phyloP scores from a whole-genome alignment of 352 stramenopile genomes.

The Elongisporangium anandrum region DNA sequence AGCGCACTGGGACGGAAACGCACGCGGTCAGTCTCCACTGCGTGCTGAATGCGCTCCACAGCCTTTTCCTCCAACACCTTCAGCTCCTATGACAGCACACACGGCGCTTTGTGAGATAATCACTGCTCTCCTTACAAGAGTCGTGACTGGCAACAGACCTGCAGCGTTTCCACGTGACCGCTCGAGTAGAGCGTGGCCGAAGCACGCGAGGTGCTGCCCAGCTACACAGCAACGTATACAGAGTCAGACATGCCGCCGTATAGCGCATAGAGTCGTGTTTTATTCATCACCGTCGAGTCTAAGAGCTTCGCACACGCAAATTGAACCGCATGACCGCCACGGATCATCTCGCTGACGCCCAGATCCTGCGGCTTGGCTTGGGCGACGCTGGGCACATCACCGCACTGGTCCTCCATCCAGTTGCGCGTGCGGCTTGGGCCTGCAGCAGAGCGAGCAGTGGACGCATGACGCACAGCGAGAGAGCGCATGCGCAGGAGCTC shows the following conservation, averaged over 20 bases:
- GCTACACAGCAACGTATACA: conserved; percentile 8
- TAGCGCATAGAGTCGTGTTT: neutral
- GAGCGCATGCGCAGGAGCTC: neutral
- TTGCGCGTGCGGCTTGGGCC: conserved; percentile 13
- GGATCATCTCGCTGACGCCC: conserved; percentile 67
- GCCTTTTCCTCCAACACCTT: conserved; percentile 39
- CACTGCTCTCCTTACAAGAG: neutral
- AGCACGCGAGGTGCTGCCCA: conserved; percentile 22
- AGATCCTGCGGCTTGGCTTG: conserved; percentile 18
- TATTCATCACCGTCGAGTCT: conserved; percentile 30
- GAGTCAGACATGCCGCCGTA: neutral
- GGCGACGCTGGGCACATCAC: conserved; percentile 34
- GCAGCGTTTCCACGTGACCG: conserved; percentile 35
- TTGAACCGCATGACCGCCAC: conserved; percentile 60
- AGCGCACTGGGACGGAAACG: conserved; percentile 71
- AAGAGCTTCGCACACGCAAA: conserved; percentile 45
- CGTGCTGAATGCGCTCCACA: conserved; percentile 42
- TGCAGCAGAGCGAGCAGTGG: neutral
- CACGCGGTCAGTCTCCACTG: conserved; percentile 31
- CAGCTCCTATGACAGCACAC: conserved; percentile 27
- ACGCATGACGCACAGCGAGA: neutral
- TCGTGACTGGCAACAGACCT: conserved; percentile 19
- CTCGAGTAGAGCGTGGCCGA: conserved; percentile 31
- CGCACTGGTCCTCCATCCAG: conserved; percentile 67
- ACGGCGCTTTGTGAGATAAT: neutral